These are phyloP conservation scores for Microsporum canis DNA, from an alignment of 2,329 filamentous ascomycete genomes.

Conservation along the genomic window DNA sequence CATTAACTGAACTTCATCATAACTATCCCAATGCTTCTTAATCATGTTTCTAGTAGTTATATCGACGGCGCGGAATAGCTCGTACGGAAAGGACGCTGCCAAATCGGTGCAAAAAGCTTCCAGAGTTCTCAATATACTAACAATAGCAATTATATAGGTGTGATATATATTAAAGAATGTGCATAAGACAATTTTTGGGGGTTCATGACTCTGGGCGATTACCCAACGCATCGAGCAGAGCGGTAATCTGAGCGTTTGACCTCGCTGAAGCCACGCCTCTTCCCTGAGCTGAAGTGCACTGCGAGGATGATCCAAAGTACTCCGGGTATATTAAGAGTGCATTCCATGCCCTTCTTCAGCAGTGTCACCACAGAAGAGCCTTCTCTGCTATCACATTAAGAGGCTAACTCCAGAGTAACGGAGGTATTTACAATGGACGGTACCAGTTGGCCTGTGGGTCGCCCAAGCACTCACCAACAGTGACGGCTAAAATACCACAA, in stretches of 20 bases:
- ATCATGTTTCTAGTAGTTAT: no score
- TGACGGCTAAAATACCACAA: constrained; percentile 3
- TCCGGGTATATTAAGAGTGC: background rate
- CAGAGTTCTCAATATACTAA: background rate
- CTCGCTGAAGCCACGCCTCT: background rate
- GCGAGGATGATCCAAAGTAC: background rate
- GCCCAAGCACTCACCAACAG: constrained; percentile 9
- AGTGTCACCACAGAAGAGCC: background rate
- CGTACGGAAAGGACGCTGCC: no score
- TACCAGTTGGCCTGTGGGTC: constrained; percentile 10
- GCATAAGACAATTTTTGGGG: background rate
- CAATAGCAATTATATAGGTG: background rate
- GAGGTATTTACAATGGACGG: background rate
- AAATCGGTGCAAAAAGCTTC: no score
- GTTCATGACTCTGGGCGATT: background rate
- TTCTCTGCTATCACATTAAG: background rate
- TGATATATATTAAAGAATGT: background rate
- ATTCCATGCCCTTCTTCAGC: background rate
- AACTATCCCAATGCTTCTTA: no score
- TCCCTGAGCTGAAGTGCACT: background rate
- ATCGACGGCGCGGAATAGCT: no score
- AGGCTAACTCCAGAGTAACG: background rate
- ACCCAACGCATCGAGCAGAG: background rate
- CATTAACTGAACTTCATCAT: no score
- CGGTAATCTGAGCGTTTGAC: background rate